Evolutionary conservation across 345 rosid species (phyloP).

Genomic region (Moricandia moricandioides): DNA sequence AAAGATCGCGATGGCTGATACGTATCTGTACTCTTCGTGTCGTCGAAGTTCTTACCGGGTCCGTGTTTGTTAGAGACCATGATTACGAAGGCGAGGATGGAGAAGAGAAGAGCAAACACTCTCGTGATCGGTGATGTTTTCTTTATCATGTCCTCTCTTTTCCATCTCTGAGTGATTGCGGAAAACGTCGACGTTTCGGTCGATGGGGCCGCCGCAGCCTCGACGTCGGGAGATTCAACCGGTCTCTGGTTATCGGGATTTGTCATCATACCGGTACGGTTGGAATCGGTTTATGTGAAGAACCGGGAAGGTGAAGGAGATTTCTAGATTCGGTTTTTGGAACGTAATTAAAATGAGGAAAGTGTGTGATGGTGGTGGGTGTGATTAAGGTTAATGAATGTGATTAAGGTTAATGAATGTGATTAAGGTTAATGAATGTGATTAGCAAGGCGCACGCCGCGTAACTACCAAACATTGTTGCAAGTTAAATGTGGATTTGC

Average conservation of each 20-base stretch:
- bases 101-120: constrained; percentile 58
- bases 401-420: constrained; percentile 4
- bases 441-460: neutral
- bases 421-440: constrained; percentile 7
- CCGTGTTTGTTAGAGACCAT: constrained; percentile 84
- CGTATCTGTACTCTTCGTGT: constrained; percentile 84
- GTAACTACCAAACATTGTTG: no score
- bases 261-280: constrained; percentile 1
- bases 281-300: constrained; percentile 10
- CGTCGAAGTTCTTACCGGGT: constrained; percentile 54
- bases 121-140: constrained; percentile 57
- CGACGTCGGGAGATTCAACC: constrained; percentile 21
- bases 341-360: neutral
- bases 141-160: constrained; percentile 58
- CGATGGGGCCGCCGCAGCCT: constrained; percentile 24
- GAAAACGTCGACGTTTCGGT: constrained; percentile 35
- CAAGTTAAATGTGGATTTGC: no score
- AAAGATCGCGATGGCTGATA: constrained; percentile 68
- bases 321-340: neutral
- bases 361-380: constrained; percentile 18
- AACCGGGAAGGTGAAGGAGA: neutral
- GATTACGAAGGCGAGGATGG: constrained; percentile 65
- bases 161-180: constrained; percentile 61
- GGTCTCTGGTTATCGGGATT: constrained; percentile 30
- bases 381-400: neutral